Evolutionary conservation across 2,329 filamentous ascomycete genomes (phyloP), one percentile per base, ranked within the genome.

Genomic region (Thielaviopsis populi): DNA sequence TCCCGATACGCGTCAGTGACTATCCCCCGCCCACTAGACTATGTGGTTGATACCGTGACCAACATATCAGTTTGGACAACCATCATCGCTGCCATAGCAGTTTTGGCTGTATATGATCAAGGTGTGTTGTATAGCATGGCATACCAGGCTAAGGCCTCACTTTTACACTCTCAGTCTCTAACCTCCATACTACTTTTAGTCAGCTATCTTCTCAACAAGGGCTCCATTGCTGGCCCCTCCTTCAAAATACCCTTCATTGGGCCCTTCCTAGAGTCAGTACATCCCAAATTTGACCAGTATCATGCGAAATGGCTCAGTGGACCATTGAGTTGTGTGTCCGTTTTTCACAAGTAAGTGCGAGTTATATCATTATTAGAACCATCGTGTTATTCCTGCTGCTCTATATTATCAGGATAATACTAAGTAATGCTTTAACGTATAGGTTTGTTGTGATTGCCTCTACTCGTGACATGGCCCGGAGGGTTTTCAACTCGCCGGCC

Each of bases 391-490:
- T 37, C 33, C 10, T 10, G 5, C 33, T 10, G 10, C 8, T 6
- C 1, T 8, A 37, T 37, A 4, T 8, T 37, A 10, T 10, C 4
- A 37, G 10, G 33, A 37, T 37, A 37, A 6, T 37, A 37, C 6
- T 37, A 37, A 6, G 33, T 10, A 6, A 37, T 37, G 33, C 33
- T 37, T 6, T 10, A 8, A 5, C 33, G 4, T n/a, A 37, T 69
- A 95, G 90, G 74, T 99, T 99, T 74, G 94, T 97, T 68, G 91
- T 99, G 65, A 96, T 99, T 73, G 92, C 91, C 41, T 95, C 91
- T 19, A 91, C 87, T 62, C 90, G 94, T 71, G 94, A 97, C 73
- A 89, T 97, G 83, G 88, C 92, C 65, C 88, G 92, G 70, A 97
- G 97, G 75, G 87, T 97, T 70, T 91, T 97, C 82, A 97, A 96